Base-by-base conservation (phyloP, 2,329 filamentous ascomycete species). In the Neurospora crassa region DNA sequence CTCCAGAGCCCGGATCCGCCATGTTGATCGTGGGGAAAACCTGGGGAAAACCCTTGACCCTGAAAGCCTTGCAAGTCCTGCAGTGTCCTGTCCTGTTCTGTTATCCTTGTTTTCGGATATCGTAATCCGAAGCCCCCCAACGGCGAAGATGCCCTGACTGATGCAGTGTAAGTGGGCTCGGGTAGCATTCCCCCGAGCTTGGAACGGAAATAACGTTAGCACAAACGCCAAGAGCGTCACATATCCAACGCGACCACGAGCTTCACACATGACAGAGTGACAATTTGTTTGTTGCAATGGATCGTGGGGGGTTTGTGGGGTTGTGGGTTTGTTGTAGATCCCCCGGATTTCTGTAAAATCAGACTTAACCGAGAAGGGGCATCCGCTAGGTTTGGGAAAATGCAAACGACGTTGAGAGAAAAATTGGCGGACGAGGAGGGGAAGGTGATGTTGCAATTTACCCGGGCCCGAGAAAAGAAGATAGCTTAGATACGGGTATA, bases 361-460 rank as follows among this genome's bases (percentile, higher is more conserved):
- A 40, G 40, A 41, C 43, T 11, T n/a, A 37, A 68, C 71, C 71
- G 14, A 69, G 70, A 73, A 37, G 14, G 72, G 72, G 6, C 67
- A 67, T 29, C 42, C 70, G 68, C 45, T 29, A 5, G 11, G 42
- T 20, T 34, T 12, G 43, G 34, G 16, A 29, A n/a, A 34, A 68
- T 68, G 67, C 69, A 69, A 72, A 34, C 53, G 14, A 63, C 53
- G 18, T 63, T 63, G 10, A 16, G 18, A 63, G 14, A 11, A 11
- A 11, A 2, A 24, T 37, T 16, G 29, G 29, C 53, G 7, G 14
- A 63, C 20, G 45, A 34, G 7, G 14, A 3, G 7, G 16, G 16
- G 34, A 63, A 37, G 1, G 29, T 63, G 29, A 37, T 37, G 53
- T 16, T 2, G 6, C 45, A 29, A 24, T 53, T 24, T 24, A 16